Evolutionary conservation across 2,329 filamentous ascomycete genomes (phyloP).

Genomic region (Mycocentrospora acerina): DNA sequence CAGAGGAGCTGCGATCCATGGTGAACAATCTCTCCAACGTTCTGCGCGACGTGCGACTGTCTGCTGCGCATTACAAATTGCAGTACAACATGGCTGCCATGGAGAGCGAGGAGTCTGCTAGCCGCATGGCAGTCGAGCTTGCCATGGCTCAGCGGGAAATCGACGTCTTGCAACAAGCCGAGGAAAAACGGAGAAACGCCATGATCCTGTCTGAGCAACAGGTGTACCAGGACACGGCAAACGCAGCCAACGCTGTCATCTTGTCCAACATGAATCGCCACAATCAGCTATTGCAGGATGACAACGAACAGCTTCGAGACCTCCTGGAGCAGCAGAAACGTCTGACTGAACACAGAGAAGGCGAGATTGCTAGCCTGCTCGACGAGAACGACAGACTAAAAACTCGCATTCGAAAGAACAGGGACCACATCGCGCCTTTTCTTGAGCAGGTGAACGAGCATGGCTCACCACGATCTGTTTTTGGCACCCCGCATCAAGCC

Average conservation of each 20-base stretch:
- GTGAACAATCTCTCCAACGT: conserved; percentile 54
- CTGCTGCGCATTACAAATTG: conserved; percentile 85
- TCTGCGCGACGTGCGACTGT: conserved; percentile 72
- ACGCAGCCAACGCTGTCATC: conserved; percentile 58
- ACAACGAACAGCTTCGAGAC: conserved; percentile 64
- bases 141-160: conserved; percentile 89
- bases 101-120: conserved; percentile 80
- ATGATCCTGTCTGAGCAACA: conserved; percentile 53
- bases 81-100: conserved; percentile 83
- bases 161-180: conserved; percentile 74
- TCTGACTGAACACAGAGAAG: conserved; percentile 75
- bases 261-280: conserved; percentile 51
- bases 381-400: conserved; percentile 79
- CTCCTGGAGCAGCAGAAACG: conserved; percentile 74
- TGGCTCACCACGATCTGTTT: conserved; percentile 60
- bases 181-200: conserved; percentile 65
- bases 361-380: conserved; percentile 66
- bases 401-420: conserved; percentile 83
- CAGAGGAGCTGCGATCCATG: conserved; percentile 56
- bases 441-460: conserved; percentile 56
- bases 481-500: conserved; percentile 59
- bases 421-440: conserved; percentile 73
- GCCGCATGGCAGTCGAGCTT: conserved; percentile 86
- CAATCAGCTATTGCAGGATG: conserved; percentile 66
- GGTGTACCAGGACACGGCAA: conserved; percentile 54